These are phyloP conservation scores for Russula olivacea DNA, from an alignment of 768 basidiomycete genomes.

Conservation along the genomic window DNA sequence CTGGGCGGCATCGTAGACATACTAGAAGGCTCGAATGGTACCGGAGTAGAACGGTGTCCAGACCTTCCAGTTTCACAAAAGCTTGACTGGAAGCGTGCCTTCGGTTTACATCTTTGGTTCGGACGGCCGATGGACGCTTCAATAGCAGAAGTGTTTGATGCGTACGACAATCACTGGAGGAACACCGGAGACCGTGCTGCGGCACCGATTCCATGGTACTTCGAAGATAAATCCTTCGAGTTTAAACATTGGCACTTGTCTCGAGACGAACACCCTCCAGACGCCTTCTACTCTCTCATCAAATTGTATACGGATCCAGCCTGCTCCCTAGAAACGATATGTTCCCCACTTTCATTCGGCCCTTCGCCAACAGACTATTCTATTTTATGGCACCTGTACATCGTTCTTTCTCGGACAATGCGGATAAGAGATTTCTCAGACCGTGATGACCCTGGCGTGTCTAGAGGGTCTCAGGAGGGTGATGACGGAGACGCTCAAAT, in stretches of 20 bases:
- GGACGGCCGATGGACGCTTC: constrained; percentile 64
- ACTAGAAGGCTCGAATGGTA: constrained; percentile 48
- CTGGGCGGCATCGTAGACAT: constrained; percentile 70
- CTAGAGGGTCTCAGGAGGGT: constrained; percentile 34
- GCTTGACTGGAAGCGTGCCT: constrained; percentile 91
- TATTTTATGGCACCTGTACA: constrained; percentile 89
- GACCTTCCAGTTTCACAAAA: constrained; percentile 62
- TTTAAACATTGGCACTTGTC: constrained; percentile 40
- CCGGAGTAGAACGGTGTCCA: constrained; percentile 45
- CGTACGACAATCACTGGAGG: constrained; percentile 47
- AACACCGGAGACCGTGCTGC: constrained; percentile 40
- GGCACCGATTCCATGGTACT: constrained; percentile 55
- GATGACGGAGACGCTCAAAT: constrained; percentile 42
- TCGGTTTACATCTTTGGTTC: constrained; percentile 91
- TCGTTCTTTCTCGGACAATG: constrained; percentile 78
- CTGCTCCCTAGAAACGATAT: constrained; percentile 59
- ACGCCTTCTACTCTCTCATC: constrained; percentile 79
- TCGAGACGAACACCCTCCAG: constrained; percentile 43
- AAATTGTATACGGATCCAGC: constrained; percentile 68
- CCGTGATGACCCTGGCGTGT: constrained; percentile 46
- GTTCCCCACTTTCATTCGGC: constrained; percentile 69
- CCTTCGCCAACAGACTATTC: constrained; percentile 74
- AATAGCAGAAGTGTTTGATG: constrained; percentile 59
- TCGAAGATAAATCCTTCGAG: constrained; percentile 30
- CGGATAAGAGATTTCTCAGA: constrained; percentile 85